Evolutionary conservation across 2,329 filamentous ascomycete genomes (phyloP), one percentile per base, ranked within the genome.

Genomic region (Fusarium algeriense): DNA sequence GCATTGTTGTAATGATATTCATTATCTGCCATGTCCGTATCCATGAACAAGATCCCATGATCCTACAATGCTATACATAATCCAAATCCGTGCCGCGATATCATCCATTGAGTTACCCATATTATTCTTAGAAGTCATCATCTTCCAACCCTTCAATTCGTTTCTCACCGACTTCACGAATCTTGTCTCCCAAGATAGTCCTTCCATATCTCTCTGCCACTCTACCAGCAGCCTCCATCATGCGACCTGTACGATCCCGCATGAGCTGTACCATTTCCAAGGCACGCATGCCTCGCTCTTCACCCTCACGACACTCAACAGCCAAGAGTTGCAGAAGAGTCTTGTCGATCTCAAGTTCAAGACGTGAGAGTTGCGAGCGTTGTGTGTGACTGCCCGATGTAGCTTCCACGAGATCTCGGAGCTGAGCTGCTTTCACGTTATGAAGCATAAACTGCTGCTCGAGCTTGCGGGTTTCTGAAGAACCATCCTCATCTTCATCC

Each of bases 201-300:
- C 93, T 86, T 13, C 93, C 93, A 83, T 97, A 99, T 74, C 95
- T 86, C 78, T 92, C 89, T 12, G 96, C 96, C 53, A 99, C 89
- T 86, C 97, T 97, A 61, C 90, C 89, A 3, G 96, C 96, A 7
- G 95, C 93, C 80, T 98, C 94, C 63, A 97, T 82, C 93, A 98
- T 98, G 80, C 92, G 91, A 20, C 95, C 95, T 66, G 89, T 92
- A 48, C 90, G 86, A 82, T 98, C 95, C 46, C 88, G 88, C 91
- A 99, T 93, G 76, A 99, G 85, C 68, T 88, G 86, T 34, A 97
- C 96, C 76, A 98, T 88, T 82, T 99, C 97, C 38, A 99, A 84
- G 1, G 95, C 95, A 73, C 95, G 94, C 94, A 98, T 98, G 9
- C 95, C 95, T 34, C 92, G 87, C 70, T 98, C 95, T 80, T 99